A percentile compares a stretch with the other conserved stretches of the same genome.
Conservation (phyloP, 116 monocot species). For the Trichopus zeylanicus region DNA sequence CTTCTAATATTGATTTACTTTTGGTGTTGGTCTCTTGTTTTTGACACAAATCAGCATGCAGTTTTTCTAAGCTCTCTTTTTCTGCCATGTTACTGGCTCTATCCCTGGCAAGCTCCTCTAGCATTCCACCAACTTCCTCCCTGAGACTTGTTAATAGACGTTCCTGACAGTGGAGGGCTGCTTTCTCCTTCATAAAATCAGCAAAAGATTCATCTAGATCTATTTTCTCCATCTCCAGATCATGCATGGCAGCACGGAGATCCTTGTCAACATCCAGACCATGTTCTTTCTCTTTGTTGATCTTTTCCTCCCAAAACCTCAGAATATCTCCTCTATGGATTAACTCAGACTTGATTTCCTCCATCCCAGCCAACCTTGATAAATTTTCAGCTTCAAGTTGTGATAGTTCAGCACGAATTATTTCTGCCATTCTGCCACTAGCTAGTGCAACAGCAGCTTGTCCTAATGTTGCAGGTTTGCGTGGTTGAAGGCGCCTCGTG, state of each 20-base stretch:
- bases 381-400: slow-evolving; percentile 55
- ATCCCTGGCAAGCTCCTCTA: slow-evolving; percentile 33
- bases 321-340: slow-evolving; percentile 60
- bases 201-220: slow-evolving; percentile 21
- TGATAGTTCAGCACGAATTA: slow-evolving; percentile 40
- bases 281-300: slow-evolving; percentile 31
- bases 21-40: slow-evolving; percentile 46
- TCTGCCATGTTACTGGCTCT: slow-evolving; percentile 29
- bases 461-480: slow-evolving; percentile 75
- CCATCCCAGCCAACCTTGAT: slow-evolving; percentile 44
- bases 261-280: slow-evolving; percentile 25
- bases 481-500: slow-evolving; percentile 64
- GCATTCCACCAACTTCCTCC: slow-evolving; percentile 62
- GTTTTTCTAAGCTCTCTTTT: slow-evolving; percentile 27
- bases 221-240: slow-evolving; percentile 41
- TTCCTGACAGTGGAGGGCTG: slow-evolving; percentile 52
- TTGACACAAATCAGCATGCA: slow-evolving; percentile 18
- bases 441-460: slow-evolving; percentile 78
- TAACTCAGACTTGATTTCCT: slow-evolving; percentile 65
- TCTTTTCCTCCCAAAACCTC: slow-evolving; percentile 53
- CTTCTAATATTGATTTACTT: slow-evolving; percentile 68
- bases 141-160: slow-evolving; percentile 35
- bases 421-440: slow-evolving; percentile 55
- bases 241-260: slow-evolving; percentile 22
- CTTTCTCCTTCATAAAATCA: slow-evolving; percentile 50